phyloP scores from a whole-genome alignment of 2,329 filamentous ascomycete genomes.

The Cryphonectria japonica region DNA sequence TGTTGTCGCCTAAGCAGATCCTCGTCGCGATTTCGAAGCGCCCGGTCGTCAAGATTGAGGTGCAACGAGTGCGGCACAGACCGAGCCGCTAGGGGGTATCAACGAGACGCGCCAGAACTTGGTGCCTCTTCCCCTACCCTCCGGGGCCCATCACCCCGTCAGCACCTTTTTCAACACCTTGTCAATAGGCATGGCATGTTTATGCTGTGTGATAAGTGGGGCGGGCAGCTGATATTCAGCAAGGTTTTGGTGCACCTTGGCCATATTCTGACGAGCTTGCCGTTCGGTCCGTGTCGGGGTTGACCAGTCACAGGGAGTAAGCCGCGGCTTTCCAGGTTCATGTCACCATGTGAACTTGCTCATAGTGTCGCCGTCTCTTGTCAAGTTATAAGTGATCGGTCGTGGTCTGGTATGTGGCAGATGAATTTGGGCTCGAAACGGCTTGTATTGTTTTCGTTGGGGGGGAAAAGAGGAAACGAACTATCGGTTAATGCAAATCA shows the following conservation, averaged over 20 bases:
- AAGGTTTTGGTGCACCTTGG: not conserved
- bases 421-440: not conserved
- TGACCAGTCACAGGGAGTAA: not conserved
- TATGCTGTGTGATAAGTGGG: slow-evolving; percentile 10
- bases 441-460: not conserved
- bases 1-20: not conserved
- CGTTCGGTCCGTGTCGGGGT: not conserved
- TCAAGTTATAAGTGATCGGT: not conserved
- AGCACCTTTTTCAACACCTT: not conserved
- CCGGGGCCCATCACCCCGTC: not conserved
- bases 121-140: not conserved
- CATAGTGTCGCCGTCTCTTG: not conserved
- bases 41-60: not conserved
- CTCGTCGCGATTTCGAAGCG: not conserved
- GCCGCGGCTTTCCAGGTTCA: not conserved
- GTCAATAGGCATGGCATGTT: slow-evolving; percentile 1
- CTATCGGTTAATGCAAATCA: not conserved
- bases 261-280: not conserved
- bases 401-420: not conserved
- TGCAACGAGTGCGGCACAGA: slow-evolving; percentile 7
- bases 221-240: not conserved
- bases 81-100: slow-evolving; percentile 5
- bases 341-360: not conserved
- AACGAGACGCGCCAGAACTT: not conserved
- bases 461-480: not conserved